Evolutionary conservation across 2,329 filamentous ascomycete species (phyloP).

Genomic region (Didymella pomorum): DNA sequence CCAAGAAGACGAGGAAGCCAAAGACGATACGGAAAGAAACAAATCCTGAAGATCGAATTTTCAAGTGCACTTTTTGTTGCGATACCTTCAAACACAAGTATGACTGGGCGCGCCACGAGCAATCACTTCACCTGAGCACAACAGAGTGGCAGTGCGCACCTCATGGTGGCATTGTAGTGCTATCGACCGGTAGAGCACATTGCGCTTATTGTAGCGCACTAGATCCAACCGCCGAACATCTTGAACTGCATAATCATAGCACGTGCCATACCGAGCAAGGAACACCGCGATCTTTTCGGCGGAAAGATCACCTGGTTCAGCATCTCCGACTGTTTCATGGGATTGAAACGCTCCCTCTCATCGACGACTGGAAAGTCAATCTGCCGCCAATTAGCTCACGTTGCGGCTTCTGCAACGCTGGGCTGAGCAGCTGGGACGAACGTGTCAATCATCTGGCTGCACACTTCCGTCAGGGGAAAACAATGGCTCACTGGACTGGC

Average conservation of each 20-base stretch:
- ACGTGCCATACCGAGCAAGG: conserved; percentile 30
- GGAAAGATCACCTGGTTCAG: conserved; percentile 41
- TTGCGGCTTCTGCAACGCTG: conserved; percentile 37
- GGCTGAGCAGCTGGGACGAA: conserved; percentile 34
- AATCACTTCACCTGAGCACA: conserved; percentile 38
- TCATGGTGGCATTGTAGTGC: conserved; percentile 51
- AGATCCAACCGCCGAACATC: conserved; percentile 15
- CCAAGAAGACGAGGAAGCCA: conserved; percentile 17
- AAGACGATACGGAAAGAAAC: conserved; percentile 5
- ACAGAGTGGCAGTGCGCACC: conserved; percentile 38
- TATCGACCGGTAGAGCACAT: conserved; percentile 56
- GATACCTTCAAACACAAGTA: conserved; percentile 43
- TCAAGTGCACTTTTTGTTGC: conserved; percentile 44
- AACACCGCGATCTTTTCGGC: conserved; percentile 38
- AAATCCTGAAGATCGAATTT: conserved; percentile 22
- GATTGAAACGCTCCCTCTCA: conserved; percentile 45
- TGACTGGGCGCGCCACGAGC: conserved; percentile 42
- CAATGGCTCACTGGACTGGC: conserved; percentile 40
- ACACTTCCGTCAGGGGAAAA: conserved; percentile 35
- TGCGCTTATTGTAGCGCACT: conserved; percentile 22
- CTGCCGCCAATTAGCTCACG: conserved; percentile 32
- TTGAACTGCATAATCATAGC: conserved; percentile 33
- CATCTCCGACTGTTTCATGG: conserved; percentile 38
- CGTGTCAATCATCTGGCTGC: conserved; percentile 37
- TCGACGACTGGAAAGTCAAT: conserved; percentile 35